Conservation (phyloP, 495 filamentous ascomycete genomes). For the Lineolata rhizophorae region DNA sequence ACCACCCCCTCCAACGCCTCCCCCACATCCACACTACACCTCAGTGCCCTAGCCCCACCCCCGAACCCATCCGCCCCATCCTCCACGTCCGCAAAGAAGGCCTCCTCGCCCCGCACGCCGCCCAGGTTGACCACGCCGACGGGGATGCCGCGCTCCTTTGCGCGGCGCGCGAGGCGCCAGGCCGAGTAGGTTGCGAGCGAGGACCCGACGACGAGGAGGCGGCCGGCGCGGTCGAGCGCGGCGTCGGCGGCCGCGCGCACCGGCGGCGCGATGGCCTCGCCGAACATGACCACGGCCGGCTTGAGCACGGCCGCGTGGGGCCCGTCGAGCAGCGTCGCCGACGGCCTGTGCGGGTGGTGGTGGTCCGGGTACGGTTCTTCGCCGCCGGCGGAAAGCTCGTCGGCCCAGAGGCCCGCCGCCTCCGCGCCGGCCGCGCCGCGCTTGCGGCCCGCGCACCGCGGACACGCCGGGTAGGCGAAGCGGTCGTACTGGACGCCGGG, state of each 20-base stretch:
- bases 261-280: slow-evolving; percentile 48
- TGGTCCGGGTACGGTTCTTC: no score
- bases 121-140: slow-evolving; percentile 31
- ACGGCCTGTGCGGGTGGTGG: no score
- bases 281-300: slow-evolving; percentile 87
- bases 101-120: slow-evolving; percentile 20
- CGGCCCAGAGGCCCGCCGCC: slow-evolving; percentile 53
- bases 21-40: no score
- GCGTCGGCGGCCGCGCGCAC: slow-evolving; percentile 62
- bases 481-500: slow-evolving; percentile 57
- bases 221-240: slow-evolving; percentile 50
- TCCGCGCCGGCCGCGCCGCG: slow-evolving; percentile 45
- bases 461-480: slow-evolving; percentile 83
- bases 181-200: slow-evolving; percentile 89
- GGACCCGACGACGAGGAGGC: slow-evolving; percentile 62
- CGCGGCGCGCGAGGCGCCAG: slow-evolving; percentile 69
- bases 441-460: slow-evolving; percentile 45
- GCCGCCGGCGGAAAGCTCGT: neutral
- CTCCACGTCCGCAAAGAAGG: no score
- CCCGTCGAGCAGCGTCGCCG: slow-evolving; percentile 13
- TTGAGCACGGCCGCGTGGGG: slow-evolving; percentile 71
- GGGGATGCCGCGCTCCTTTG: slow-evolving; percentile 60
- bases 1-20: no score
- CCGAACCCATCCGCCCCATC: no score
- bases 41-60: no score